These are phyloP conservation scores for Aspergillus taichungensis DNA, from an alignment of 495 filamentous ascomycete species.

Conservation along the genomic window DNA sequence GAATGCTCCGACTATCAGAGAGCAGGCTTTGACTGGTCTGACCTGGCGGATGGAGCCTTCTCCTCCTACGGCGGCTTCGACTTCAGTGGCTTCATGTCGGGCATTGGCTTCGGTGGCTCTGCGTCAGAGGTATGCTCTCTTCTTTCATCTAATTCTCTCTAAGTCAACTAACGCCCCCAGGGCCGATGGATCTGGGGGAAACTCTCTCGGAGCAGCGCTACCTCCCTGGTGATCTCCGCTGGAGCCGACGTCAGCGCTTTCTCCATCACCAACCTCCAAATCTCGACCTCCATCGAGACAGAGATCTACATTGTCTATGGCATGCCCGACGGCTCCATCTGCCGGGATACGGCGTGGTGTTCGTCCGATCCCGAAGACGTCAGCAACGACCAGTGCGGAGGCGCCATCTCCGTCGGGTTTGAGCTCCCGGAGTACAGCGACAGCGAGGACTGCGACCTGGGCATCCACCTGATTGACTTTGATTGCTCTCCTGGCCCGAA, in stretches of 20 bases:
- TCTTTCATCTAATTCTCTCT: constrained; percentile 24
- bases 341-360: constrained; percentile 65
- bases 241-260: constrained; percentile 47
- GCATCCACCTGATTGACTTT: constrained; percentile 70
- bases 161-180: constrained; percentile 14
- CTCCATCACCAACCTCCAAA: constrained; percentile 63
- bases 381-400: constrained; percentile 82
- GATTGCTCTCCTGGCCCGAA: constrained; percentile 54
- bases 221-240: constrained; percentile 50
- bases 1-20: constrained; percentile 59
- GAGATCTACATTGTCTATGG: constrained; percentile 75
- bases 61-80: constrained; percentile 57
- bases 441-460: constrained; percentile 52
- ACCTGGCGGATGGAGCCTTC: constrained; percentile 55
- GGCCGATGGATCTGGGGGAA: constrained; percentile 59
- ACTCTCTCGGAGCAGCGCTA: constrained; percentile 33
- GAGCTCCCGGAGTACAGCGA: constrained; percentile 54
- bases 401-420: constrained; percentile 70
- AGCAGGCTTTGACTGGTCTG: constrained; percentile 61
- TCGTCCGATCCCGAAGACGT: constrained; percentile 54
- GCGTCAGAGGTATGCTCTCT: constrained; percentile 35
- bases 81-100: constrained; percentile 65
- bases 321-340: constrained; percentile 70
- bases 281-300: constrained; percentile 63
- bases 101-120: constrained; percentile 42